These are phyloP conservation scores for Neoboletus brunneissimus DNA, from an alignment of 768 basidiomycete genomes.

Conservation along the genomic window DNA sequence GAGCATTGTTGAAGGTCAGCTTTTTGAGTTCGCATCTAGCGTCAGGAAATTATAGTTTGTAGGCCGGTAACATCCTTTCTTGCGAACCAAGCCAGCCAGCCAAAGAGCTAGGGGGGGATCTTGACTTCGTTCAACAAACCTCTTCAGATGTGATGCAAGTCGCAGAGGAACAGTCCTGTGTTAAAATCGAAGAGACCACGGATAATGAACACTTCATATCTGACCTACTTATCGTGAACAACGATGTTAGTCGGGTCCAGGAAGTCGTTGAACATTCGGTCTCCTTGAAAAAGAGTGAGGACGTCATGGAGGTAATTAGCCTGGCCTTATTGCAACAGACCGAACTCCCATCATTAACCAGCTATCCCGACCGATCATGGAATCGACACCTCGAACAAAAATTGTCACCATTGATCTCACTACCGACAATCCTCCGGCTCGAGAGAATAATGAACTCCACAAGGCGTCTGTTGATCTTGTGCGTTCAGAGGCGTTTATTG, in stretches of 20 bases:
- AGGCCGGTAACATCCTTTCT: slow-evolving; percentile 2
- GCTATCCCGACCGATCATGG: slow-evolving; percentile 3
- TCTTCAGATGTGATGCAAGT: neutral
- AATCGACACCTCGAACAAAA: slow-evolving; percentile 22
- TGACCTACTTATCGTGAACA: neutral
- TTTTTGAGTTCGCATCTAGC: slow-evolving; percentile 1
- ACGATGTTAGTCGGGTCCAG: neutral
- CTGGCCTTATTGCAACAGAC: neutral
- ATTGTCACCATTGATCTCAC: slow-evolving; percentile 46
- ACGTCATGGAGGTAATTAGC: slow-evolving; percentile 9
- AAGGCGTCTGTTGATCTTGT: neutral
- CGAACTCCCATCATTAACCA: slow-evolving; percentile 9
- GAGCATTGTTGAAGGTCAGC: slow-evolving; percentile 14
- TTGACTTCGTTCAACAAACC: slow-evolving; percentile 14
- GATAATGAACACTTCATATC: neutral
- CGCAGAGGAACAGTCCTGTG: neutral
- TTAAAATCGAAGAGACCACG: slow-evolving; percentile 1
- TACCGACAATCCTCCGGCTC: slow-evolving; percentile 28
- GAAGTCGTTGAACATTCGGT: slow-evolving; percentile 1
- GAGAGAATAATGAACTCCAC: neutral
- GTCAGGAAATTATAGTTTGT: neutral
- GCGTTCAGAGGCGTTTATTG: neutral
- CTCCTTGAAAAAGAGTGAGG: slow-evolving; percentile 3
- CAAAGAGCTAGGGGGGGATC: slow-evolving; percentile 34
- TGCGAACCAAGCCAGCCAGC: slow-evolving; percentile 4